Evolutionary conservation across 371 early-diverging fungal species (phyloP), one percentile per base, ranked within the genome.

Genomic region (Mortierella sp.): DNA sequence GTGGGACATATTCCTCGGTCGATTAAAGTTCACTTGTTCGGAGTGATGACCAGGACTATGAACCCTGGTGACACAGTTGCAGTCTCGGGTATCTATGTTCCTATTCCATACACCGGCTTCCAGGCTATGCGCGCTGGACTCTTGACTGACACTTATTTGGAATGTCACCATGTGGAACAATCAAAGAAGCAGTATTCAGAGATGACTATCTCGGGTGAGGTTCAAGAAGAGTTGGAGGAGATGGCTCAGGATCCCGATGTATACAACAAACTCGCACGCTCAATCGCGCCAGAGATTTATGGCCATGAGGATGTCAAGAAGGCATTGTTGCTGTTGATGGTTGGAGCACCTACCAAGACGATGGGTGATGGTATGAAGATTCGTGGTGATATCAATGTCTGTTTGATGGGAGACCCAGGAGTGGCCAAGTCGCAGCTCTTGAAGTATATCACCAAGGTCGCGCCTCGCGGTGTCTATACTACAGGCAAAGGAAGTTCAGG

Each of bases 351-450:
- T 0, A 87, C 93, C 54, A 96, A 96, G 84, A 89, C 87, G 15
- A 92, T 93, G 45, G 88, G 89, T n/a, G 96, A 96, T 65, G 96
- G 96, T 37, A 96, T 96, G 94, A 94, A 93, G 82, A 96, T 96
- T 73, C 92, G 97, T 85, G 96, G 94, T 29, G 98, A 99, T 80
- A 92, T 99, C 76, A 99, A 99, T 84, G 85, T 99, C 29, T 95
- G 97, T 70, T 85, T 99, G 72, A 98, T 99, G 93, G 99, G 99
- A 76, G 98, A 99, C 86, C 99, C 99, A 64, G 98, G 98, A 84
- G 96, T 98, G 58, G 97, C 98, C 70, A 98, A 98, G 85, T 94
- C 95, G 3, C 98, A 98, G 81, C 83, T 98, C 64, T 80, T 98
- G 51, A 95, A 96, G 76, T 96, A 94, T 64, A 91, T 96, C 68